Base-by-base conservation (phyloP, 192 early-diverging fungal genomes). In the Geranomyces michiganensis region DNA sequence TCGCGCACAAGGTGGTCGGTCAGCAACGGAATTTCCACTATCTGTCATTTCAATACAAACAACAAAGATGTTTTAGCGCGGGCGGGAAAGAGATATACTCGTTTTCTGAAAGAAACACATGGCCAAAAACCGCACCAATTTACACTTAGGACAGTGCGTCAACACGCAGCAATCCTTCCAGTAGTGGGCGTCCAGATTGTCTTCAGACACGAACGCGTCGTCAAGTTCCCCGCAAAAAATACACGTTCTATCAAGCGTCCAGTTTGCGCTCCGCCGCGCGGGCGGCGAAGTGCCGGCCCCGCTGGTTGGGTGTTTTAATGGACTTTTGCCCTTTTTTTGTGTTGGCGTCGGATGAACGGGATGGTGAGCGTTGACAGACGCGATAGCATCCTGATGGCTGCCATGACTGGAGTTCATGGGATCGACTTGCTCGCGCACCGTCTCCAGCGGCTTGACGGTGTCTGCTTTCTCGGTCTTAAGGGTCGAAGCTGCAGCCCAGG, bases 121-220 rank as follows among this genome's bases (percentile, higher is more conserved):
- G 7, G 17, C 2, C 30, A 14, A 9, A 77, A 15, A 24, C 3
- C 85, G 76, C 78, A 92, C 91, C 66, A 86, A 79, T 55, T 88
- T 81, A 73, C 92, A 93, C 29, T 83, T 71, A 0, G 90, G 84
- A 64, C 92, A 93, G 13, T 85, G 84, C 17, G 82, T 86, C 5
- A 92, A 76, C 75, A 90, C 79, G 1, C 90, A 87, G 68, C 92
- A 93, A 13, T 91, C 86, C 29, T 82, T 79, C 89, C 92, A 92
- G 64, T 93, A 92, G 70, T 93, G 92, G 22, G 81, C 71, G 19
- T 92, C 88, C 32, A 93, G 70, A 12, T 77, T 85, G 49, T 92
- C 90, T 29, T 92, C 90, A 41, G n/a, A n/a, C 8, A 83, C 89
- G 56, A 92, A 93, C 0, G 45, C 75, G 19, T 78, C 77, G 49